Evolutionary conservation across 805 yeast species (phyloP), one percentile per base, ranked within the genome.

Genomic region (Saturnispora quitensis): DNA sequence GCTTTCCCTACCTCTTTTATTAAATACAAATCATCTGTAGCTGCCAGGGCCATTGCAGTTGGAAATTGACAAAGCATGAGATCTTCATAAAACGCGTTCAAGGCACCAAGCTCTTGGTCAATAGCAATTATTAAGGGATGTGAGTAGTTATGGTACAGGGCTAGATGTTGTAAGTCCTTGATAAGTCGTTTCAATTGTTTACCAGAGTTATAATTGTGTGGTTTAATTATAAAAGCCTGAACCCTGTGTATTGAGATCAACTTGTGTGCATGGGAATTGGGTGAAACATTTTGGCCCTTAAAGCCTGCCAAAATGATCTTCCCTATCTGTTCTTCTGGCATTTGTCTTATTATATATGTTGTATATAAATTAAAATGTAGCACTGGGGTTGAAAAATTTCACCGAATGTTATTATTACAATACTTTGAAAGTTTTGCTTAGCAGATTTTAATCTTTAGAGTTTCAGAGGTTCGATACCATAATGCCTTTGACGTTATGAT

Each of bases 81-180:
- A 9, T 74, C 71, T 60, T 81, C 85, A 59, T 75, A 76, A 45
- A 81, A 66, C 31, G 80, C 73, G 62, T 80, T 79, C 63, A 80
- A 70, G 80, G 78, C 76, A 1, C 85, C 85, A 7, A 82, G 80
- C 59, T 80, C 86, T 61, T 78, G 82, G 60, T 81, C 85, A 17
- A 81, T 73, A 22, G 81, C 81, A 56, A 80, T 75, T 60, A 77
- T 63, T 24, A 80, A 60, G 0, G 86, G 86, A 54, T 74, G 68
- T 53, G 73, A 67, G 56, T 78, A 79, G 44, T 73, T 69, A 3
- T 76, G 75, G 48, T 70, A 67, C 50, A 61, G 69, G 0, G 85
- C 86, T n/a, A 79, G 70, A 45, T 66, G 63, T 61, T 80, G 86
- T 20, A 80, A 64, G 53, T 78, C 81, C 10, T 67, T 62, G n/a